These are phyloP conservation scores for Chalciporus sp. DNA, from an alignment of 1,284 basidiomycete species.

Conservation along the genomic window DNA sequence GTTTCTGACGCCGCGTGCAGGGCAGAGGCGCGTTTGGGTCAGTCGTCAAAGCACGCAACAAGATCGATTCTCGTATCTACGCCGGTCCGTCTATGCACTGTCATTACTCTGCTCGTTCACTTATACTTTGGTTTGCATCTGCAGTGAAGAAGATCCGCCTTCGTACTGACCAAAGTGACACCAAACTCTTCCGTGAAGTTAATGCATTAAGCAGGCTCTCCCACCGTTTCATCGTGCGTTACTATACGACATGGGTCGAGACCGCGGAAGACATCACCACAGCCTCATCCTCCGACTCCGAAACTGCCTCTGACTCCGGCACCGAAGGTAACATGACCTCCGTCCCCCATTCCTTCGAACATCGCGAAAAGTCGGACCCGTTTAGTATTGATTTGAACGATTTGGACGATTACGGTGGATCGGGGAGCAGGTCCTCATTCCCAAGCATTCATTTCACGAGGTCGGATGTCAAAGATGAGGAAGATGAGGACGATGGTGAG, in stretches of 20 bases:
- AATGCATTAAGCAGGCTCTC: conserved; percentile 86
- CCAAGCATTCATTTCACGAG: conserved; percentile 77
- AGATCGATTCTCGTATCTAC: conserved; percentile 72
- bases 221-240: conserved; percentile 91
- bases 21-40: conserved; percentile 93
- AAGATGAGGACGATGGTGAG: conserved; percentile 43
- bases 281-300: conserved; percentile 48
- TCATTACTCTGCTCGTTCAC: neutral
- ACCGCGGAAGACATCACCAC: conserved; percentile 54
- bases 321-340: conserved; percentile 54
- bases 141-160: conserved; percentile 89
- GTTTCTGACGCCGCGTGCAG: conserved; percentile 39
- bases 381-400: conserved; percentile 65
- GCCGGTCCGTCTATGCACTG: conserved; percentile 50
- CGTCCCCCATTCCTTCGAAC: conserved; percentile 44
- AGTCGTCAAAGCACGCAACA: conserved; percentile 92
- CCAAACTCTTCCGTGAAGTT: conserved; percentile 90
- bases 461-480: conserved; percentile 42
- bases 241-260: conserved; percentile 85
- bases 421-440: conserved; percentile 61
- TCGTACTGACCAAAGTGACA: conserved; percentile 77
- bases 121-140: neutral
- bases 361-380: conserved; percentile 42
- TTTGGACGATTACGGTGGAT: conserved; percentile 52
- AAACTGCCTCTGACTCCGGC: conserved; percentile 42